Percentiles rank a stretch among this genome's conserved stretches.
Conservation (phyloP, 768 basidiomycete genomes). For the Panellus pusillus region DNA sequence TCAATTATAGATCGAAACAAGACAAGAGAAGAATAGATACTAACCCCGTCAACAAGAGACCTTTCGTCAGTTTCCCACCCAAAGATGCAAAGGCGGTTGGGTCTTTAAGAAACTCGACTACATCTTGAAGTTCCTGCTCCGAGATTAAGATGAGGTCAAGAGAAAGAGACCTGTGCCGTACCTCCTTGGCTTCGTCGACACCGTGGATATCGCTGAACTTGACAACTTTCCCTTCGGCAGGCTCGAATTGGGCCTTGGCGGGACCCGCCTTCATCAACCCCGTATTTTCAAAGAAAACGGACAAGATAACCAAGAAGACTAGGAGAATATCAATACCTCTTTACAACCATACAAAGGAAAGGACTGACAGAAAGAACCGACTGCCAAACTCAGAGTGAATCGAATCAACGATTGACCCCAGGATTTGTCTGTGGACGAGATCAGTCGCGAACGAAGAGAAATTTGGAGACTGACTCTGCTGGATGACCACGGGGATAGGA, state of each 20-base stretch:
- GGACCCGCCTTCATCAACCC: conserved; percentile 90
- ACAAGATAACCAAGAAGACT: conserved; percentile 85
- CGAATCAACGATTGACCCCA: conserved; percentile 42
- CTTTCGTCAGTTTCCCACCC: conserved; percentile 93
- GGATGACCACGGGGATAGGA: conserved; percentile 80
- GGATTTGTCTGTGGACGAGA: conserved; percentile 14
- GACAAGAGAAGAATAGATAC: conserved; percentile 13
- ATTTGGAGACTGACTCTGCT: conserved; percentile 61
- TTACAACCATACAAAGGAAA: background rate
- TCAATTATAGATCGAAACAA: background rate
- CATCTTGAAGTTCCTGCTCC: conserved; percentile 83
- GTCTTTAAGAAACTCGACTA: conserved; percentile 94
- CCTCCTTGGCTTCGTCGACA: conserved; percentile 95
- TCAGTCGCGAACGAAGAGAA: background rate
- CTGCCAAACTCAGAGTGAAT: conserved; percentile 55
- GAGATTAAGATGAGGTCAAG: conserved; percentile 5
- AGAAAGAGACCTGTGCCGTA: conserved; percentile 25
- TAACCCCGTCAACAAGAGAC: conserved; percentile 83
- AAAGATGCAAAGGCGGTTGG: conserved; percentile 87
- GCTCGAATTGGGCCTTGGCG: conserved; percentile 80
- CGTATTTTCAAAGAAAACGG: conserved; percentile 89
- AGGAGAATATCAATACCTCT: background rate
- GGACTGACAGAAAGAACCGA: conserved; percentile 67
- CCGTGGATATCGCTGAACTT: conserved; percentile 97
- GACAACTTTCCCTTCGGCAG: conserved; percentile 75